phyloP scores from a whole-genome alignment of 768 basidiomycete species.

The Auriscalpium orientale region DNA sequence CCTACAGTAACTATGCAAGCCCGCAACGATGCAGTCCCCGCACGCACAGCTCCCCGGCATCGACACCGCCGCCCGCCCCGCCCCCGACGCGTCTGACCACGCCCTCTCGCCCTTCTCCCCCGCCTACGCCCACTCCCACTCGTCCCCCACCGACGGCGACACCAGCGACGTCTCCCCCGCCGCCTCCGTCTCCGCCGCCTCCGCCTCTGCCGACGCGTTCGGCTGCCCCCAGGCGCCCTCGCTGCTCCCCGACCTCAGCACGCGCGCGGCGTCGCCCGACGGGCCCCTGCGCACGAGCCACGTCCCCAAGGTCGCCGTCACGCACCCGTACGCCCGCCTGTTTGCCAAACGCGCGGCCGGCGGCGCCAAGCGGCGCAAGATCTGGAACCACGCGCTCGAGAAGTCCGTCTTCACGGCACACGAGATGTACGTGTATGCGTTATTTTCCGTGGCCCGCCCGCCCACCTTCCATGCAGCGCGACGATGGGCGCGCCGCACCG shows the following conservation, averaged over 20 bases:
- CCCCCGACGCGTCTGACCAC: background rate
- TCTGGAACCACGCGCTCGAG: slow-evolving; percentile 75
- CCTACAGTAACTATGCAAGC: background rate
- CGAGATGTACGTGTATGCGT: slow-evolving; percentile 44
- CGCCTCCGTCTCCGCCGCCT: background rate
- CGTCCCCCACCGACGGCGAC: slow-evolving; percentile 13
- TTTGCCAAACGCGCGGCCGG: slow-evolving; percentile 48
- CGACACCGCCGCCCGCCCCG: background rate
- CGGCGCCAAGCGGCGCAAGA: slow-evolving; percentile 59
- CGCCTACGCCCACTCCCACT: background rate
- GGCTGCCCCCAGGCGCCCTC: slow-evolving; percentile 12
- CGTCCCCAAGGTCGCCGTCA: slow-evolving; percentile 27
- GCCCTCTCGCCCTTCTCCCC: background rate
- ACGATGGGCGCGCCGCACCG: slow-evolving; percentile 61
- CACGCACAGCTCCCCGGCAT: background rate
- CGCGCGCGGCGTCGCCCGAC: background rate
- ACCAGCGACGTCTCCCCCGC: slow-evolving; percentile 6
- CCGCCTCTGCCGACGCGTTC: slow-evolving; percentile 6
- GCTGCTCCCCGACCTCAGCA: slow-evolving; percentile 9
- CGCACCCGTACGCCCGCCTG: slow-evolving; percentile 65
- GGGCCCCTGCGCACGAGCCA: background rate
- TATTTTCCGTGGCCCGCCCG: background rate
- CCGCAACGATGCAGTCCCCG: background rate
- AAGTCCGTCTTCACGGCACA: slow-evolving; percentile 60
- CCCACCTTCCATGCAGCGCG: slow-evolving; percentile 32